Base-by-base conservation (phyloP, 2,329 filamentous ascomycete species). In the Xenoacremonium recifei region DNA sequence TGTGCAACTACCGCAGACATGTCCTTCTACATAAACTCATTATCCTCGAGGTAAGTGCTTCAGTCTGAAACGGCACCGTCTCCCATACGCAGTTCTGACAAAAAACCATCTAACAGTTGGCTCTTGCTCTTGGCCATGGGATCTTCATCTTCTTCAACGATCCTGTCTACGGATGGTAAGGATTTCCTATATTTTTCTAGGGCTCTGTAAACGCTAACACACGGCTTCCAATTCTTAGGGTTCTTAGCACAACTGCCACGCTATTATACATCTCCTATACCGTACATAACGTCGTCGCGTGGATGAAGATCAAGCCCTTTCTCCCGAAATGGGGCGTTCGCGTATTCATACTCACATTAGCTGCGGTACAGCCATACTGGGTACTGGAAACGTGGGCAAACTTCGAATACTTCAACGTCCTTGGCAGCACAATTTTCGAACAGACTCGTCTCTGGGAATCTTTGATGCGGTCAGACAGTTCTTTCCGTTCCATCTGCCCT, bases 291-390 rank as follows among this genome's bases (percentile, higher is more conserved):
- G 35, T 49, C 19, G 31, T 49, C 19, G 33, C 44, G 4, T 49
- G 47, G 47, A 30, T 46, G 32, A 49, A 49, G 40, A 49, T 49
- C 34, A 43, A 33, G 31, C 47, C 47, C 15, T 49, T 49, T 35
- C 47, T 49, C n/a, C 40, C 47, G 10, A 27, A 25, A 13, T 49
- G 47, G 47, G 43, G 43, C 21, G 40, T 37, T n/a, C 37, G 18
- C 3, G 18, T 47, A 18, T 49, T 46, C 39, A 49, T 49, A 25
- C 17, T 40, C 20, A 39, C 47, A 15, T 34, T 49, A 16, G 16
- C 36, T 17, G 12, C 36, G 5, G 47, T 46, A 16, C 47, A 49
- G 39, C 47, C 47, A 2, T 49, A 47, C 29, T 49, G 47, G 47
- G 19, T 44, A 9, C 19, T 49, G 15, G 47, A 49, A 37, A 30